phyloP scores from a whole-genome alignment of 2,329 filamentous ascomycete species.

The Aspergillus piperis region DNA sequence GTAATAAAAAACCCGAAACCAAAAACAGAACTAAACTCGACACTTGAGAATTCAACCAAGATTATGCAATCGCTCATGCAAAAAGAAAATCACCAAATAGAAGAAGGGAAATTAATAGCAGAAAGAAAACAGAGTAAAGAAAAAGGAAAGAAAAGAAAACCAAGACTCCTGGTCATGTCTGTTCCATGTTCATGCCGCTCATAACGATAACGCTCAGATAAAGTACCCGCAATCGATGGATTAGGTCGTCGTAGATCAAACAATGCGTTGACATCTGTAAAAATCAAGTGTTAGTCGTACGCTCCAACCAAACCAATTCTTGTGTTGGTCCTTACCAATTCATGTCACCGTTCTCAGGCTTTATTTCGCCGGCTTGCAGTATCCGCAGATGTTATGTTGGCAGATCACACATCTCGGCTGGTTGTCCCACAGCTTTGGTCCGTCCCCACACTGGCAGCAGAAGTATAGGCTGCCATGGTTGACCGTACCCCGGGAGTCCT shows the following conservation, averaged over 20 bases:
- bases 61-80: conserved; percentile 2
- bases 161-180: conserved; percentile 11
- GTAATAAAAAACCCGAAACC: conserved; percentile 7
- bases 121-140: not conserved
- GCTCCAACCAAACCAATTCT: not conserved
- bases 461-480: conserved; percentile 33
- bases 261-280: not conserved
- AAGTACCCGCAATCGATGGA: not conserved
- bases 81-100: not conserved
- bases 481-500: not conserved
- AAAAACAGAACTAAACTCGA: conserved; percentile 13
- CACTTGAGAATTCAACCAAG: not conserved
- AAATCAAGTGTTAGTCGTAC: not conserved
- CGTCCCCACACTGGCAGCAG: conserved; percentile 43
- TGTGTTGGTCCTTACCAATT: not conserved
- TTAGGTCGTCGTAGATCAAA: not conserved
- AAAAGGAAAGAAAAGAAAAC: conserved; percentile 7
- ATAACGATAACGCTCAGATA: conserved; percentile 9
- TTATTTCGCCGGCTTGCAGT: conserved; percentile 35
- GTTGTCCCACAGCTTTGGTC: conserved; percentile 39
- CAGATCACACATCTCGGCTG: conserved; percentile 39
- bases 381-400: conserved; percentile 32
- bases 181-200: conserved; percentile 7
- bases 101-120: not conserved
- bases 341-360: not conserved